Evolutionary conservation across 192 early-diverging fungal species (phyloP), one percentile per base, ranked within the genome.

Genomic region (Backusella australiensis): DNA sequence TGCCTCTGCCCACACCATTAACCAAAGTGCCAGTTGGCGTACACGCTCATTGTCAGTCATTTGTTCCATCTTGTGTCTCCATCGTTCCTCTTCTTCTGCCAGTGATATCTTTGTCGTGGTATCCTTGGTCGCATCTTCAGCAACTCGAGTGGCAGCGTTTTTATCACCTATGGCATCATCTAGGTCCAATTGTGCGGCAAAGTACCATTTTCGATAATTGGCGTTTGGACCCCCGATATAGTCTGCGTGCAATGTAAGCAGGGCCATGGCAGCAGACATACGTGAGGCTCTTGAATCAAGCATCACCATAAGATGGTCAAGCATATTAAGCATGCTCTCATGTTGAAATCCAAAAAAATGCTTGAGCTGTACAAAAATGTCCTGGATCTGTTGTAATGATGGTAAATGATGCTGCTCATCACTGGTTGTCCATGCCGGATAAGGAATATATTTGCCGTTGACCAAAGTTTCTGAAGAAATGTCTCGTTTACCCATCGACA

Each of bases 141-240:
- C 44, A 34, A 68, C 74, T 4, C 46, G 35, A 23, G 74, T 75
- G 41, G 71, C 44, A 5, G 74, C 23, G 53, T 81, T 65, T 82
- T 78, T 41, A 34, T 82, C 78, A 4, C 80, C 80, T 69, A 79
- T 75, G 4, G 82, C 84, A 69, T 87, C 88, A 65, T 89, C 83
- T 73, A 90, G 76, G 77, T 92, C 90, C 9, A 93, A 79, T 75
- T 90, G 90, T 7, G 92, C 88, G 39, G 91, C 90, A 84, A 95
- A 94, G 84, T 90, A 95, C 94, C 94, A 95, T 75, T 91, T 92
- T 36, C 93, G 88, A 84, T 94, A 95, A 84, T 95, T 95, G 52
- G 93, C 91, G 71, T 94, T 85, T 52, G 91, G 90, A 21, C 94
- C 94, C 72, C 93, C 94, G 75, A 95, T 89, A 73, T 91, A 94